Base-by-base conservation (phyloP, 2,329 filamentous ascomycete species). In the Lecanicillium sp. region DNA sequence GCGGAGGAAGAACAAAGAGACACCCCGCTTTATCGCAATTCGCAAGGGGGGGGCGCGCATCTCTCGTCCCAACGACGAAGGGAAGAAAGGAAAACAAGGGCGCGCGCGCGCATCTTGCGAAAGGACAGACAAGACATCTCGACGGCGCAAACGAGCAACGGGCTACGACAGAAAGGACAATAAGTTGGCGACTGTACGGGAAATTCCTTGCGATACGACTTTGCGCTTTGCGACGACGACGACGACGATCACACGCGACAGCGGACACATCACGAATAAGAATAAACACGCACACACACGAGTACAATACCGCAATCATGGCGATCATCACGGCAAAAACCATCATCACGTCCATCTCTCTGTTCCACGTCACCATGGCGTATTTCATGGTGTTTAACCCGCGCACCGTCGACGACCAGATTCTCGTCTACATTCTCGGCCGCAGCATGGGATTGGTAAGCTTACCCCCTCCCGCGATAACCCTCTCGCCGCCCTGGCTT, bases 301-400 rank as follows among this genome's bases (percentile, higher is more conserved):
- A 14, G 14, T 8, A 8, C 27, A 14, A 30, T 30, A 30, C 40
- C 40, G 48, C 58, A 58, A 72, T 45, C 52, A 96, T 96, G 90
- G 85, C 81, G 26, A 73, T 94, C 64, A 77, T 96, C 60, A 90
- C 87, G 2, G 83, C 84, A 52, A 85, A 79, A 61, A 87, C 84
- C 8, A 84, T 95, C 65, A 84, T 96, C 58, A 85, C 87, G 57
- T 84, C 82, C 44, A 72, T 95, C 57, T 86, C 86, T 57, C 78
- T 95, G 62, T 89, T 93, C 71, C 87, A 95, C 69, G 67, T 95
- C 55, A 87, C 87, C 5, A 73, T 93, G 41, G 89, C 84, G 58
- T 90, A 84, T 67, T 88, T 93, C 71, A 85, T 96, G 69, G 75
- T 94, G 58, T 84, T 80, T 35, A 83, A 77, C 50, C 90, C 90